These are phyloP conservation scores for Ceratocystiopsis sp. DNA, from an alignment of 2,329 filamentous ascomycete species.

Conservation along the genomic window DNA sequence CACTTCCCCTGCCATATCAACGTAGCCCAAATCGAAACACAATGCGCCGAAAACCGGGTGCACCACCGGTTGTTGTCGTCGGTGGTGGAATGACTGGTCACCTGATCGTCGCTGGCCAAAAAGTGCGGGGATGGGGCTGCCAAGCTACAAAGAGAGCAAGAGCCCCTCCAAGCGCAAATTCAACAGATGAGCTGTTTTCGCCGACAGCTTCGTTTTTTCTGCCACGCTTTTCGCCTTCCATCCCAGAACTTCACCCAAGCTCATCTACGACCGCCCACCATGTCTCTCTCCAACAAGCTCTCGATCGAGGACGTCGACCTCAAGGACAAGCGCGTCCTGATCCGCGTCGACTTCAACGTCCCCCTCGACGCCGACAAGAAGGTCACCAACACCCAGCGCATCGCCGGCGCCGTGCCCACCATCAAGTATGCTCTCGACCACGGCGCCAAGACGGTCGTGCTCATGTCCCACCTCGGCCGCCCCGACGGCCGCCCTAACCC, in stretches of 20 bases:
- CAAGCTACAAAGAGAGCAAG: too few species aligned
- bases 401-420: slow-evolving; percentile 84
- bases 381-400: slow-evolving; percentile 96
- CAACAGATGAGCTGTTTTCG: too few species aligned
- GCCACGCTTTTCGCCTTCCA: too few species aligned
- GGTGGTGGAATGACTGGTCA: too few species aligned
- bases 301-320: slow-evolving; percentile 91
- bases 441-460: slow-evolving; percentile 78
- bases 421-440: slow-evolving; percentile 88
- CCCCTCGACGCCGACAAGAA: slow-evolving; percentile 86
- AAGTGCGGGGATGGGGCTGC: too few species aligned
- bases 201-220: too few species aligned
- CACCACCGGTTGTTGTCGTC: too few species aligned
- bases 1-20: too few species aligned
- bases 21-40: too few species aligned
- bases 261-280: slow-evolving; percentile 12
- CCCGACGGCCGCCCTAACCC: slow-evolving; percentile 77
- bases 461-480: slow-evolving; percentile 97
- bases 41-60: too few species aligned
- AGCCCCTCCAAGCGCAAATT: too few species aligned
- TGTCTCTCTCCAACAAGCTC: slow-evolving; percentile 96
- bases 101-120: too few species aligned
- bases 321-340: slow-evolving; percentile 95
- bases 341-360: slow-evolving; percentile 99
- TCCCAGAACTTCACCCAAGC: not conserved